Percentiles rank a stretch among this genome's conserved stretches.
phyloP scores from a whole-genome alignment of 208 protist species.

The Trypanosoma scelopori region DNA sequence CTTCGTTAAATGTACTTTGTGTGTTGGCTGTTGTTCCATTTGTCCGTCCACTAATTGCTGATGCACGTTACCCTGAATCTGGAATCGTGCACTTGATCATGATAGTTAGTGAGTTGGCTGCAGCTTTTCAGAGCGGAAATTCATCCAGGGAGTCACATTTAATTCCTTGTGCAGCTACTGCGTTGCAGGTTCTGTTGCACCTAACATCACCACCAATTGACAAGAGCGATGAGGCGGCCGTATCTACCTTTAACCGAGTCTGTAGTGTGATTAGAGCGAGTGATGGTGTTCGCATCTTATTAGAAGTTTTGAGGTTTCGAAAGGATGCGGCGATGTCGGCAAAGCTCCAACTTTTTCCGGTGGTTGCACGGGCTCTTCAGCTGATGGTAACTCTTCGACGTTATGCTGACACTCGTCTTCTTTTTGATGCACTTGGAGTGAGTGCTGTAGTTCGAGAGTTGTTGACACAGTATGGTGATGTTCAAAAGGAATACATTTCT shows the following conservation, averaged over 20 bases:
- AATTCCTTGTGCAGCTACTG: constrained; percentile 60
- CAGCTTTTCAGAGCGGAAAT: constrained; percentile 59
- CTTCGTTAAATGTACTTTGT: constrained; percentile 66
- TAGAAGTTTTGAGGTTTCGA: constrained; percentile 67
- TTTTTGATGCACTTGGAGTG: constrained; percentile 82
- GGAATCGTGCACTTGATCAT: constrained; percentile 76
- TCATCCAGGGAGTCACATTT: constrained; percentile 69
- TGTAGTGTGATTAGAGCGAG: constrained; percentile 69
- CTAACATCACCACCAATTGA: constrained; percentile 68
- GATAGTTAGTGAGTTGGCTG: constrained; percentile 69
- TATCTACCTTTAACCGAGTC: constrained; percentile 62
- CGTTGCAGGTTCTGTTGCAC: constrained; percentile 78
- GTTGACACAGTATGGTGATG: constrained; percentile 59
- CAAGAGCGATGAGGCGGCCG: constrained; percentile 55
- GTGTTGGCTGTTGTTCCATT: constrained; percentile 76
- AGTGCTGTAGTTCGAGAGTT: constrained; percentile 70
- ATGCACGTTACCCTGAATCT: constrained; percentile 64
- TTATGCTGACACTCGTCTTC: constrained; percentile 69
- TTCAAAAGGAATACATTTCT: constrained; percentile 79
- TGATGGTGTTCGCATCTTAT: constrained; percentile 74
- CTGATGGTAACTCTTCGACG: constrained; percentile 72
- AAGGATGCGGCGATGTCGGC: constrained; percentile 75
- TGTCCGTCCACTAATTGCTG: constrained; percentile 65
- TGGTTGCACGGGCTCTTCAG: constrained; percentile 79
- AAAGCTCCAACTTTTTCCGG: constrained; percentile 79